These are phyloP conservation scores for Phaeosphaeria sp. DNA, from an alignment of 2,329 filamentous ascomycete species.

Conservation along the genomic window DNA sequence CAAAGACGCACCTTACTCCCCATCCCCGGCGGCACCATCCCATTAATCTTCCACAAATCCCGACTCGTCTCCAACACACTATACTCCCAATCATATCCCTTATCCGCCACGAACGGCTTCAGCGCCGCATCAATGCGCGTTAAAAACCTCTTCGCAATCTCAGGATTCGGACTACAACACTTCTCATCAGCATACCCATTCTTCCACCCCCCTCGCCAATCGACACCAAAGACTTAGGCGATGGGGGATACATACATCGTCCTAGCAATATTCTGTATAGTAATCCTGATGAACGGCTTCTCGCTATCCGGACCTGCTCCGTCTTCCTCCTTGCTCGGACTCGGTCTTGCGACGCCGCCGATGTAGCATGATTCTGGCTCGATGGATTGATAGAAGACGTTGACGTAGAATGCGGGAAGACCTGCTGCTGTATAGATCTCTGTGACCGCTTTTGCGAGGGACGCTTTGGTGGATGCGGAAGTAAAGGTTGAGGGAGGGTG, in stretches of 20 bases:
- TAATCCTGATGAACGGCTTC: slow-evolving; percentile 48
- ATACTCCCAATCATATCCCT: slow-evolving; percentile 55
- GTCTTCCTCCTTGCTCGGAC: slow-evolving; percentile 13
- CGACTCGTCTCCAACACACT: slow-evolving; percentile 53
- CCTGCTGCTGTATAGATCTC: slow-evolving; percentile 46
- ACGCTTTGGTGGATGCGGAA: slow-evolving; percentile 30
- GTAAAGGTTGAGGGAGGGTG: slow-evolving; percentile 48
- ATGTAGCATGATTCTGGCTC: slow-evolving; percentile 35
- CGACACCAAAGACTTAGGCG: not conserved
- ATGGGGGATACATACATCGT: slow-evolving; percentile 13
- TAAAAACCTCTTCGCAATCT: slow-evolving; percentile 18
- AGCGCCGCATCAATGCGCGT: slow-evolving; percentile 41
- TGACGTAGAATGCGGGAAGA: slow-evolving; percentile 56
- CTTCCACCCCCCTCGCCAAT: too few species aligned
- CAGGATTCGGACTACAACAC: slow-evolving; percentile 8
- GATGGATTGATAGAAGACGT: slow-evolving; percentile 50
- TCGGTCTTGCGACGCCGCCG: slow-evolving; percentile 34
- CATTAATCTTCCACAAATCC: slow-evolving; percentile 55
- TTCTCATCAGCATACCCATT: too few species aligned
- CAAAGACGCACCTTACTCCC: slow-evolving; percentile 29
- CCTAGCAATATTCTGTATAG: slow-evolving; percentile 43
- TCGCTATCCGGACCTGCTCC: not conserved
- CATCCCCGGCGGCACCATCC: slow-evolving; percentile 46
- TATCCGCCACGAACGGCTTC: slow-evolving; percentile 51
- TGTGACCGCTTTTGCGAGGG: slow-evolving; percentile 48